These are phyloP conservation scores for Allomyces arbusculus DNA, from an alignment of 192 early-diverging fungal genomes.

Conservation along the genomic window DNA sequence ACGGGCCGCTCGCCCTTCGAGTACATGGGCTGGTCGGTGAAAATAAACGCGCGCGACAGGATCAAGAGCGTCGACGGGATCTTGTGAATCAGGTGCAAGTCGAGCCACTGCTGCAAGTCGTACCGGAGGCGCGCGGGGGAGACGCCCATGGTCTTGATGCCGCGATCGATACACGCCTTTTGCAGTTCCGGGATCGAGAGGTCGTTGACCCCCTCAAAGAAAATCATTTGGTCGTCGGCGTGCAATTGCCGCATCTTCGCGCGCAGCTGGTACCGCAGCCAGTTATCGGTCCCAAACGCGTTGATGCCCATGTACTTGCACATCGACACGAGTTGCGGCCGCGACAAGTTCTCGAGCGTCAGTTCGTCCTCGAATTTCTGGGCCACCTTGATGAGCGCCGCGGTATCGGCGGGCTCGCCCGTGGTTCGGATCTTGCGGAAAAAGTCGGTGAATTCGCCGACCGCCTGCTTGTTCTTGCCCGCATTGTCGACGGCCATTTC, in stretches of 20 bases:
- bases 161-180: slow-evolving; percentile 66
- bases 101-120: slow-evolving; percentile 84
- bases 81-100: slow-evolving; percentile 77
- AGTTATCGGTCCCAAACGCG: slow-evolving; percentile 94
- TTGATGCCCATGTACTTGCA: slow-evolving; percentile 87
- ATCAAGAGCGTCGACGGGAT: slow-evolving; percentile 79
- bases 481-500: slow-evolving; percentile 46
- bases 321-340: slow-evolving; percentile 88
- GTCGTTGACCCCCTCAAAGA: slow-evolving; percentile 65
- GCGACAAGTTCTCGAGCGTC: slow-evolving; percentile 76
- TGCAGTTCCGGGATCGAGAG: slow-evolving; percentile 76
- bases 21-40: neutral
- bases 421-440: slow-evolving; percentile 66
- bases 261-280: slow-evolving; percentile 78
- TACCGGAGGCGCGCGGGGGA: slow-evolving; percentile 71
- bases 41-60: slow-evolving; percentile 61
- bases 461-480: slow-evolving; percentile 24
- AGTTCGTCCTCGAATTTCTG: slow-evolving; percentile 83
- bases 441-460: slow-evolving; percentile 50
- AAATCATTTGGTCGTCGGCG: slow-evolving; percentile 75
- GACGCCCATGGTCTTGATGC: slow-evolving; percentile 70
- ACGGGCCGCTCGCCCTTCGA: neutral
- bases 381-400: slow-evolving; percentile 63
- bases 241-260: slow-evolving; percentile 67
- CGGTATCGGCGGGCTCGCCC: slow-evolving; percentile 60